phyloP scores from a whole-genome alignment of 164 flowering plant genomes.

The Vitis amurensis region DNA sequence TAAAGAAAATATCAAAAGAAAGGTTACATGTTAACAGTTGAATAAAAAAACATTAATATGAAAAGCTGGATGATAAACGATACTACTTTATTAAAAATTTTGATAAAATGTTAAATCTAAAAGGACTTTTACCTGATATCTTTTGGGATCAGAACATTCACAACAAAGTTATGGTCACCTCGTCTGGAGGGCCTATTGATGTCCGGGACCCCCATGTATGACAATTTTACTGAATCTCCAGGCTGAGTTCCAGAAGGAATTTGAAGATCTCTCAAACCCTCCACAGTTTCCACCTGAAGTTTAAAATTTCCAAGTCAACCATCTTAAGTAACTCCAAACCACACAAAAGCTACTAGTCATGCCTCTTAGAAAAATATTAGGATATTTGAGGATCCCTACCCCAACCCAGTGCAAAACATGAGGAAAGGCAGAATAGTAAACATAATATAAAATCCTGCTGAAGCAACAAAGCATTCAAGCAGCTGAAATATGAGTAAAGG shows the following conservation, averaged over 20 bases:
- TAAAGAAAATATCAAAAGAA: no score
- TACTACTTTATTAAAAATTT: background rate
- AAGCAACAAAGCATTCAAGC: background rate
- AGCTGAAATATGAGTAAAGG: background rate
- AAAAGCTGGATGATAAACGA: background rate
- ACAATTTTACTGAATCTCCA: conserved; percentile 65
- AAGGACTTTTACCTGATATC: conserved; percentile 53
- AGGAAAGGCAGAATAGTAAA: background rate
- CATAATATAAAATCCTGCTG: background rate
- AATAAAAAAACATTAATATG: background rate
- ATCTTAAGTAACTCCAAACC: background rate
- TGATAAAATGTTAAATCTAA: background rate
- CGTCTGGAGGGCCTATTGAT: conserved; percentile 63
- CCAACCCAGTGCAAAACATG: background rate
- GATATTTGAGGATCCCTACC: background rate
- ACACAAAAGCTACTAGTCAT: background rate
- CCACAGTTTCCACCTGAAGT: conserved; percentile 82
- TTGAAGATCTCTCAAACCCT: conserved; percentile 72
- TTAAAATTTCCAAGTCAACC: conserved; percentile 4
- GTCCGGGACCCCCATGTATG: conserved; percentile 77
- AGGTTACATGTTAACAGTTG: no score
- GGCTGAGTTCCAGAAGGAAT: conserved; percentile 90
- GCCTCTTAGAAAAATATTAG: background rate
- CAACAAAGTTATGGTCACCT: conserved; percentile 83
- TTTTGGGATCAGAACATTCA: conserved; percentile 77